Evolutionary conservation across 139 green algal genomes (phyloP).

Genomic region (Picochlorum sp.): DNA sequence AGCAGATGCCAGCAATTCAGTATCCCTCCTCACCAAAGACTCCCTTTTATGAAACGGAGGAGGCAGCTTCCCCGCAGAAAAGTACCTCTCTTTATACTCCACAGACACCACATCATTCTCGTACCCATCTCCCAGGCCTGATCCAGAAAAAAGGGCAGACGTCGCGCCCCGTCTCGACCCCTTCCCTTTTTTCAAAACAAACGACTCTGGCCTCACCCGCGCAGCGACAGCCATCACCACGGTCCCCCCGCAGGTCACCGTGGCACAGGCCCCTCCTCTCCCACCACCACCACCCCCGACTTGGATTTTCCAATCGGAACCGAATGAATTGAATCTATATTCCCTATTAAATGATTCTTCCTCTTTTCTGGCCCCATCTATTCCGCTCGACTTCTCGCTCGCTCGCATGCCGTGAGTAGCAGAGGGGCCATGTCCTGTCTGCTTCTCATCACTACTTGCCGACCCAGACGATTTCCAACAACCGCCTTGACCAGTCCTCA

Average conservation of each 20-base stretch:
- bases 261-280: neutral
- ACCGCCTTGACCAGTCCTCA: too few species aligned
- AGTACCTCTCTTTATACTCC: constrained; percentile 62
- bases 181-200: neutral
- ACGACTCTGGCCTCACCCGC: neutral
- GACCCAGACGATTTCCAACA: too few species aligned
- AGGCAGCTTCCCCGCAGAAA: constrained; percentile 53
- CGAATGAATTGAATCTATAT: neutral
- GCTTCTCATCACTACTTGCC: too few species aligned
- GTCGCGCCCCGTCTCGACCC: too few species aligned
- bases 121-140: too few species aligned
- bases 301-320: neutral
- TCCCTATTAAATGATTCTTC: too few species aligned
- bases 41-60: constrained; percentile 45
- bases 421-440: too few species aligned
- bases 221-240: neutral
- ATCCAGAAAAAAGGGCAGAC: too few species aligned
- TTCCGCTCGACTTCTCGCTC: too few species aligned
- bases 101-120: constrained; percentile 31
- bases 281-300: too few species aligned
- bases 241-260: neutral
- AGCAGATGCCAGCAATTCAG: constrained; percentile 41
- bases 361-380: too few species aligned
- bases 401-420: too few species aligned
- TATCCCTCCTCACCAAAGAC: constrained; percentile 26